phyloP scores from a whole-genome alignment of 352 stramenopile species.

The Phytopythium chamaehyphon region DNA sequence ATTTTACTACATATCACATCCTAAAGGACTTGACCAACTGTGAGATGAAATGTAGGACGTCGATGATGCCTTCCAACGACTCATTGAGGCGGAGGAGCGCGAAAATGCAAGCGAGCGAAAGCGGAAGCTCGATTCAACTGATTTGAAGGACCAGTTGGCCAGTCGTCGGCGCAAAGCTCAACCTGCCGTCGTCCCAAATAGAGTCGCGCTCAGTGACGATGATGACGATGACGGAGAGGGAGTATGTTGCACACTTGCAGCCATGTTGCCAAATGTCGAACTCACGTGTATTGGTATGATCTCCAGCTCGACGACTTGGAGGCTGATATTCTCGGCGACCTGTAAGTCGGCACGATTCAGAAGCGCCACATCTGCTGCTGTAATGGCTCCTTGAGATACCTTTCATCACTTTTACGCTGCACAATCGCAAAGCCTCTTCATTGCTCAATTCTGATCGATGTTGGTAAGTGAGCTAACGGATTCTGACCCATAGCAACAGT shows the following conservation, averaged over 20 bases:
- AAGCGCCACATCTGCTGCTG: not conserved
- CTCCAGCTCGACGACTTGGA: slow-evolving; percentile 68
- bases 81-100: slow-evolving; percentile 76
- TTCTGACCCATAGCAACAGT: too few species aligned
- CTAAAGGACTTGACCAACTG: not conserved
- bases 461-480: too few species aligned
- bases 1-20: not conserved
- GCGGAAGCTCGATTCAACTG: slow-evolving; percentile 40
- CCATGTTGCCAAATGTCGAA: slow-evolving; percentile 3
- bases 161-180: slow-evolving; percentile 38
- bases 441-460: too few species aligned
- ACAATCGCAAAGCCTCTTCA: too few species aligned
- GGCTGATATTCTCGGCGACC: slow-evolving; percentile 61
- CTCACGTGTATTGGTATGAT: not conserved
- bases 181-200: not conserved
- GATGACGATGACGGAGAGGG: slow-evolving; percentile 29
- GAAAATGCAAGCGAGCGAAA: slow-evolving; percentile 55
- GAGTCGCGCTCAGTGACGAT: not conserved
- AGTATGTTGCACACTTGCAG: slow-evolving; percentile 8
- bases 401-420: too few species aligned
- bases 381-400: too few species aligned
- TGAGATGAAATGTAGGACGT: slow-evolving; percentile 38
- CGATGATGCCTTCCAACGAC: slow-evolving; percentile 67
- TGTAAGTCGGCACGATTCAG: slow-evolving; percentile 19
- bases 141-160: slow-evolving; percentile 57